A percentile compares a stretch with the other conserved stretches of the same genome.
phyloP scores from a whole-genome alignment of 148 eudicot genomes.

The Rhododendron mucronatum region DNA sequence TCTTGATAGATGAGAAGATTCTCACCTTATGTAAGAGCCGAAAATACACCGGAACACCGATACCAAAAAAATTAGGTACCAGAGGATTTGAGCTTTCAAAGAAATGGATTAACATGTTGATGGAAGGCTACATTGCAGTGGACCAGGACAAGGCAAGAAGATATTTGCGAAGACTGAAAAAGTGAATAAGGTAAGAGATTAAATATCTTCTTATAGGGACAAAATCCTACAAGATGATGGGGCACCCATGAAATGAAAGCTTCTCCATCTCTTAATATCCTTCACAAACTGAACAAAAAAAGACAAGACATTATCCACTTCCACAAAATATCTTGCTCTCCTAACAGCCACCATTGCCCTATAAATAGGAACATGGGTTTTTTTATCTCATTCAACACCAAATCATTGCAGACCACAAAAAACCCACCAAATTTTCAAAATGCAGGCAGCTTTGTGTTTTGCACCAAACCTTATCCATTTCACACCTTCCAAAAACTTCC shows the following conservation, averaged over 20 bases:
- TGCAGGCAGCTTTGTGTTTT: slow-evolving; percentile 40
- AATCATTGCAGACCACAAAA: background rate
- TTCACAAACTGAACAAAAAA: background rate
- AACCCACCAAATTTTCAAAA: slow-evolving; percentile 16
- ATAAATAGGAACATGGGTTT: background rate
- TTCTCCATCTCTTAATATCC: background rate
- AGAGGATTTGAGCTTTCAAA: too few relatives aligned
- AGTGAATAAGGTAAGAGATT: background rate
- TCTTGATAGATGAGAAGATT: too few relatives aligned
- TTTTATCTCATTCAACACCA: background rate
- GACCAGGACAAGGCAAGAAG: background rate
- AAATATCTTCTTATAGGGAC: background rate
- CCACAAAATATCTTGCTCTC: slow-evolving; percentile 8
- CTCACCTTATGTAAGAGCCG: too few relatives aligned
- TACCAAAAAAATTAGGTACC: too few relatives aligned
- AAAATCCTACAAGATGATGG: background rate
- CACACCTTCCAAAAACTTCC: background rate
- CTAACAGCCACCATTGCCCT: background rate
- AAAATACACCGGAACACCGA: too few relatives aligned
- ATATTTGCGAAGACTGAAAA: background rate
- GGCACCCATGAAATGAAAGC: background rate
- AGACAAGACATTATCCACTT: background rate
- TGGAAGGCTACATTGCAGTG: background rate
- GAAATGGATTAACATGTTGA: background rate
- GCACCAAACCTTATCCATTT: slow-evolving; percentile 23